phyloP scores from a whole-genome alignment of 495 filamentous ascomycete species.

The Usnea hakonensis region DNA sequence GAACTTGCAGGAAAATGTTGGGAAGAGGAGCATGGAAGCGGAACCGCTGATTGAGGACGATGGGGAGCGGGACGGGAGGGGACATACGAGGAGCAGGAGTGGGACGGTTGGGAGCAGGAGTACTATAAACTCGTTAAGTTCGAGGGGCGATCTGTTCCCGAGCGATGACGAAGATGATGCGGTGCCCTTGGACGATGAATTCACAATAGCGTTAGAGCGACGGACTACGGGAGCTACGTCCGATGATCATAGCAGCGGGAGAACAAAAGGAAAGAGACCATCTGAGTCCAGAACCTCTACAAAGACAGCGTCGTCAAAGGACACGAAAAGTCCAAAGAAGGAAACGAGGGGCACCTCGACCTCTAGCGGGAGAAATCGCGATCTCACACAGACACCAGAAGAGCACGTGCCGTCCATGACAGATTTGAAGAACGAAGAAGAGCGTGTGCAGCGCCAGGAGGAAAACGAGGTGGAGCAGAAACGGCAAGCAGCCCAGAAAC shows the following conservation, averaged over 20 bases:
- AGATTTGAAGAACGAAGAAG: slow-evolving; percentile 72
- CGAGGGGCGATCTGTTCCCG: slow-evolving; percentile 87
- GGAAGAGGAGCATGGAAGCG: slow-evolving; percentile 45
- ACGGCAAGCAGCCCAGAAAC: slow-evolving; percentile 59
- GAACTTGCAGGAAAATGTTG: slow-evolving; percentile 83
- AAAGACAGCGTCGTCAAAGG: slow-evolving; percentile 47
- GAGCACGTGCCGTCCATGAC: slow-evolving; percentile 49
- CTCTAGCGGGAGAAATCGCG: slow-evolving; percentile 15
- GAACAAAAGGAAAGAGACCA: slow-evolving; percentile 55
- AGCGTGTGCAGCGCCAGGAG: slow-evolving; percentile 57
- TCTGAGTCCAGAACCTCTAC: slow-evolving; percentile 48
- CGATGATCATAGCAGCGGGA: slow-evolving; percentile 66
- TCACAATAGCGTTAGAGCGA: slow-evolving; percentile 67
- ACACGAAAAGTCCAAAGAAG: slow-evolving; percentile 32
- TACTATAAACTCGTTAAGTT: slow-evolving; percentile 82
- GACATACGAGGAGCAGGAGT: slow-evolving; percentile 60
- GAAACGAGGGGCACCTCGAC: slow-evolving; percentile 31
- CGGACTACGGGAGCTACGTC: slow-evolving; percentile 51
- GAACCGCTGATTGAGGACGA: slow-evolving; percentile 64
- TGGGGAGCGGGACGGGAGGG: slow-evolving; percentile 34
- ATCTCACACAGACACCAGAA: slow-evolving; percentile 24
- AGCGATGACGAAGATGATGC: slow-evolving; percentile 89
- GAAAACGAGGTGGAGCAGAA: slow-evolving; percentile 61
- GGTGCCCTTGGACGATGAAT: slow-evolving; percentile 87
- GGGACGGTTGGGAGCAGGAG: slow-evolving; percentile 72